These are phyloP conservation scores for Puccinellia tenuiflora DNA, from an alignment of 176 grass and related monocot genomes.

Conservation along the genomic window DNA sequence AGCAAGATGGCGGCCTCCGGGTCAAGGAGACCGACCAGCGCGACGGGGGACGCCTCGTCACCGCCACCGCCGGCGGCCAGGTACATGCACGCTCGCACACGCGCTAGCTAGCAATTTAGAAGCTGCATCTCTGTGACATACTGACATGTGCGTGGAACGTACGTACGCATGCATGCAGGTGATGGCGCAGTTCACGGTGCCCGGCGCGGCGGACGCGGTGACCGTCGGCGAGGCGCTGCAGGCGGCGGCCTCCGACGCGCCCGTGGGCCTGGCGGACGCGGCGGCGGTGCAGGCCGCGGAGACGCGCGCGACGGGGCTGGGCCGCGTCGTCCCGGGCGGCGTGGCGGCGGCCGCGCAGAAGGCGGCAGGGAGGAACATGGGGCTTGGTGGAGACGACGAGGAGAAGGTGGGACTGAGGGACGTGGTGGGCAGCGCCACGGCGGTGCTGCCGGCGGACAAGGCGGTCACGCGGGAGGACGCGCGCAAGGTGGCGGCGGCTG, in stretches of 20 bases:
- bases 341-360: constrained; percentile 26
- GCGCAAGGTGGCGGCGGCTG: constrained; percentile 5
- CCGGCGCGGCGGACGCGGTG: constrained; percentile 16
- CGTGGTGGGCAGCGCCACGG: constrained; percentile 11
- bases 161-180: constrained; percentile 5
- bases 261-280: neutral
- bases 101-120: too few species aligned
- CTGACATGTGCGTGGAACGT: neutral
- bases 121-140: neutral
- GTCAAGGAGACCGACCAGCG: constrained; percentile 17
- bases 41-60: constrained; percentile 25
- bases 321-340: constrained; percentile 10
- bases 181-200: constrained; percentile 40
- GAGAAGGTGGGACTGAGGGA: constrained; percentile 14
- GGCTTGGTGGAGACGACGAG: neutral
- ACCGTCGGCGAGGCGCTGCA: constrained; percentile 38
- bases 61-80: constrained; percentile 32
- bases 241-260: neutral
- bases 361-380: constrained; percentile 17
- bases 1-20: neutral
- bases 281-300: constrained; percentile 35
- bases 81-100: neutral
- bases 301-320: constrained; percentile 28
- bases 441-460: constrained; percentile 25
- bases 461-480: constrained; percentile 41